Conservation (phyloP, 805 yeast species). For the Metschnikowia similis region DNA sequence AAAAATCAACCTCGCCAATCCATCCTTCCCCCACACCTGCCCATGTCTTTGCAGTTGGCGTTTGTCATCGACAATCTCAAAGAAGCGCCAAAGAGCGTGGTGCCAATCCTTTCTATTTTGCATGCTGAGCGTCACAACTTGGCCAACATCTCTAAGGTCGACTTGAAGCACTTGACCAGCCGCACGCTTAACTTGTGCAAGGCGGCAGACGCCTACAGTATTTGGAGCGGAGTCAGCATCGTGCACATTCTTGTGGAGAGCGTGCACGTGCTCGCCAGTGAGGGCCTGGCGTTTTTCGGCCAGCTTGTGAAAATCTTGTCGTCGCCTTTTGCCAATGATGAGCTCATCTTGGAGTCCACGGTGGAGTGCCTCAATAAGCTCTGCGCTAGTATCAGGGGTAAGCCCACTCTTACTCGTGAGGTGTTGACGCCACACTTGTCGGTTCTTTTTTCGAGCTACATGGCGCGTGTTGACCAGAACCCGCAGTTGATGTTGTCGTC, state of each 20-base stretch:
- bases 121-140: constrained; percentile 29
- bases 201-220: constrained; percentile 36
- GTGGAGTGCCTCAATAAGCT: constrained; percentile 40
- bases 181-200: constrained; percentile 39
- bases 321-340: constrained; percentile 33
- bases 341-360: constrained; percentile 31
- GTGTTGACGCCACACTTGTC: constrained; percentile 75
- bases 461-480: constrained; percentile 35
- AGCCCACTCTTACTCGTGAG: constrained; percentile 81
- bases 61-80: constrained; percentile 27
- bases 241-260: constrained; percentile 41
- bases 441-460: constrained; percentile 49
- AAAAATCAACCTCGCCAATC: background rate
- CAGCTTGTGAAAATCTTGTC: constrained; percentile 41
- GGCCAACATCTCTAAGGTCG: constrained; percentile 43
- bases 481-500: constrained; percentile 34
- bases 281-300: constrained; percentile 37
- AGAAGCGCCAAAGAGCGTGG: constrained; percentile 17
- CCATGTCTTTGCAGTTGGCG: constrained; percentile 21
- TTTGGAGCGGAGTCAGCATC: constrained; percentile 60
- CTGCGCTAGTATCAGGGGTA: constrained; percentile 58
- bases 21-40: background rate
- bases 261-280: constrained; percentile 27
- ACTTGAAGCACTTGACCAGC: constrained; percentile 47
- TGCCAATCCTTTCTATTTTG: constrained; percentile 31